These are phyloP conservation scores for Syncephalastrum sp. DNA, from an alignment of 371 early-diverging fungal genomes.

Conservation along the genomic window DNA sequence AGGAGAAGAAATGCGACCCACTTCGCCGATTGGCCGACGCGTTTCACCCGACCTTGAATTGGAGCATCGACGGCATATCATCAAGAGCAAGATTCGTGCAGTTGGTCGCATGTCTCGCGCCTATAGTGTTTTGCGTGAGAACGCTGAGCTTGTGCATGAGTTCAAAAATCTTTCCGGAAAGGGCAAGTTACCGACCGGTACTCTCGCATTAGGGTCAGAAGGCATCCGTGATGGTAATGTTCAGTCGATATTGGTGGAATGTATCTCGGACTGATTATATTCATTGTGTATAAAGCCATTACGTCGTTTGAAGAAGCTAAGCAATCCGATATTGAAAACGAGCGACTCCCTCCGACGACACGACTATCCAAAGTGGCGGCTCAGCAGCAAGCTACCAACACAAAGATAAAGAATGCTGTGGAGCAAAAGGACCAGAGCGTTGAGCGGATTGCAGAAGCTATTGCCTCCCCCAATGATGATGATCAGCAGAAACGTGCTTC, in stretches of 20 bases:
- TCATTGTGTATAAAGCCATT: conserved; percentile 55
- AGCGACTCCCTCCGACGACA: conserved; percentile 81
- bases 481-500: too few species aligned
- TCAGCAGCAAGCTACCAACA: conserved; percentile 51
- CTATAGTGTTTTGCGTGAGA: conserved; percentile 86
- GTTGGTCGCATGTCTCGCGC: conserved; percentile 89
- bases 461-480: too few species aligned
- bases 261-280: not conserved
- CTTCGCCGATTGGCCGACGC: not conserved
- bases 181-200: conserved; percentile 79
- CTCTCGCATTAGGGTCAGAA: conserved; percentile 86
- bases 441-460: too few species aligned
- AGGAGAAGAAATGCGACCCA: conserved; percentile 29
- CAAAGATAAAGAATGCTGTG: conserved; percentile 47
- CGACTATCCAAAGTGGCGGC: conserved; percentile 47
- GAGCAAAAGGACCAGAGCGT: conserved; percentile 37
- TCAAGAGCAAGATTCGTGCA: conserved; percentile 90
- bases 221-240: conserved; percentile 78
- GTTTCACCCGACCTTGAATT: conserved; percentile 36
- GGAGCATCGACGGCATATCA: conserved; percentile 70
- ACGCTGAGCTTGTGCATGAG: conserved; percentile 90
- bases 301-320: conserved; percentile 91
- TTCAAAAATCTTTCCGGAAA: conserved; percentile 87
- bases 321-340: conserved; percentile 86
- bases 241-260: not conserved